These are phyloP conservation scores for Spencermartinsiella ligniputridi DNA, from an alignment of 1,139 yeast genomes.

Conservation along the genomic window DNA sequence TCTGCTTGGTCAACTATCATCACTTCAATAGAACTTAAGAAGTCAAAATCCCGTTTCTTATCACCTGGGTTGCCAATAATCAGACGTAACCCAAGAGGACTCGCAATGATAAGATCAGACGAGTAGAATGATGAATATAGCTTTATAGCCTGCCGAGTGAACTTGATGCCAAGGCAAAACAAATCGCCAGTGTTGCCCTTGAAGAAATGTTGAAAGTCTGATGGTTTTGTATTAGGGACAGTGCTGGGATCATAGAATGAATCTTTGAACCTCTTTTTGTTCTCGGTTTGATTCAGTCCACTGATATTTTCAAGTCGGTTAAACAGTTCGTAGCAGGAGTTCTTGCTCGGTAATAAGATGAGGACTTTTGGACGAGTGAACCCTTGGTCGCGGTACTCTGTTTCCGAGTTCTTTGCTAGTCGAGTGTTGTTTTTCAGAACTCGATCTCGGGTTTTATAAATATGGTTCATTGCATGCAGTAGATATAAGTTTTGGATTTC, in stretches of 20 bases:
- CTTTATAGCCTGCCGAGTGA: conserved; percentile 82
- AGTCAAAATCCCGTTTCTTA: conserved; percentile 49
- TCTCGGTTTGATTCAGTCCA: conserved; percentile 72
- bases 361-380: conserved; percentile 90
- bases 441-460: conserved; percentile 79
- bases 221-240: conserved; percentile 63
- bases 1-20: conserved; percentile 77
- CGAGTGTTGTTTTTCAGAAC: conserved; percentile 70
- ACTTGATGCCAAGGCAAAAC: conserved; percentile 82
- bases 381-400: conserved; percentile 85
- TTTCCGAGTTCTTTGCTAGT: conserved; percentile 27
- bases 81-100: conserved; percentile 87
- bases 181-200: conserved; percentile 90
- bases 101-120: conserved; percentile 83
- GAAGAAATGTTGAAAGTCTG: conserved; percentile 73
- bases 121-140: conserved; percentile 79
- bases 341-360: conserved; percentile 78
- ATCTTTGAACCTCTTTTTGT: conserved; percentile 64
- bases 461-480: conserved; percentile 75
- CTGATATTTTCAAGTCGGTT: conserved; percentile 57
- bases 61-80: conserved; percentile 52
- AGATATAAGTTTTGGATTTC: conserved; percentile 61
- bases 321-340: conserved; percentile 70
- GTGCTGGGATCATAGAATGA: conserved; percentile 57
- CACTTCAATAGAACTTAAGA: conserved; percentile 82